Evolutionary conservation across 2,329 filamentous ascomycete genomes (phyloP).

Genomic region (Phyllosticta capitalensis): DNA sequence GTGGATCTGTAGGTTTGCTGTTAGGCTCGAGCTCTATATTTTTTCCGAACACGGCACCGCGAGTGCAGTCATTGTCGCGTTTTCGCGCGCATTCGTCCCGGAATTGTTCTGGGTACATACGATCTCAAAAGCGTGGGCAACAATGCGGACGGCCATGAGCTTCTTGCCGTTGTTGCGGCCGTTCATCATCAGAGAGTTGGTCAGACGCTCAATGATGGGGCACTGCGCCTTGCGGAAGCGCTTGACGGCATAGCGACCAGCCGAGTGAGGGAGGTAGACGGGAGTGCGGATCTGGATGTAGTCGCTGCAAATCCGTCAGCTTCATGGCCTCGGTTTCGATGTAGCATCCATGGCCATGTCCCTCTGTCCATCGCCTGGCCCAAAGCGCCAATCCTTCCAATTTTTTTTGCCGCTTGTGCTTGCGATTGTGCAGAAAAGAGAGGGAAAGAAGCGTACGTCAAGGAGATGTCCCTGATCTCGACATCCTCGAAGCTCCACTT

Average conservation of each 20-base stretch:
- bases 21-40: background rate
- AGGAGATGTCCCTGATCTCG: conserved; percentile 98
- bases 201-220: conserved; percentile 99
- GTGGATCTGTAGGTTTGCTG: conserved; percentile 62
- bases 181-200: conserved; percentile 99
- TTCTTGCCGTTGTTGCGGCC: conserved; percentile 99
- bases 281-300: conserved; percentile 99
- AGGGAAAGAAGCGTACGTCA: conserved; percentile 65
- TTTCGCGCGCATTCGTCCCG: background rate
- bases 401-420: conserved; percentile 3
- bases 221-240: conserved; percentile 99
- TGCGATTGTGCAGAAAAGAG: background rate
- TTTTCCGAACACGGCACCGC: background rate
- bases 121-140: conserved; percentile 98
- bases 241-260: conserved; percentile 97
- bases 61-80: background rate
- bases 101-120: conserved; percentile 50
- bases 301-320: conserved; percentile 57
- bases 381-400: conserved; percentile 12
- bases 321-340: conserved; percentile 10
- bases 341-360: background rate
- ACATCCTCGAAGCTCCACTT: conserved; percentile 99
- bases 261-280: conserved; percentile 98
- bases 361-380: background rate
- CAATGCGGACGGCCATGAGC: conserved; percentile 99